Evolutionary conservation across 345 rosid genomes (phyloP).

Genomic region (Orychophragmus violaceus): DNA sequence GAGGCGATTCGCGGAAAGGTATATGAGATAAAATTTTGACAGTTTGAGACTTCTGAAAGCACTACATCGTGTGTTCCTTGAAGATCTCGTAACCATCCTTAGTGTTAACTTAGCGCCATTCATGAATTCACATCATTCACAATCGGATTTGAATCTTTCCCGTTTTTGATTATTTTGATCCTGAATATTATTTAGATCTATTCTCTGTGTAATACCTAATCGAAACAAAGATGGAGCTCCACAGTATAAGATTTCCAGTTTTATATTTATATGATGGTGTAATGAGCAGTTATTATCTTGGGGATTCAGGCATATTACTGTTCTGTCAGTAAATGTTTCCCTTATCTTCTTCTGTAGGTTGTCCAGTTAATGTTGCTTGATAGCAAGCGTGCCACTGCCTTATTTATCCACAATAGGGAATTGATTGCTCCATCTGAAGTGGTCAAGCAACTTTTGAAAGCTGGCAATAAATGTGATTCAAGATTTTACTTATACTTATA

Average conservation of each 20-base stretch:
- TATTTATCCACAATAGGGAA: slow-evolving; percentile 81
- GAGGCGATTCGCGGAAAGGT: slow-evolving; percentile 93
- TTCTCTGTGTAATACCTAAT: not conserved
- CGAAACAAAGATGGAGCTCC: slow-evolving; percentile 1
- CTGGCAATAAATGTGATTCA: slow-evolving; percentile 64
- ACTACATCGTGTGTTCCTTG: not conserved
- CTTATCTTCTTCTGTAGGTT: slow-evolving; percentile 50
- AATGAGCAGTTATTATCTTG: not conserved
- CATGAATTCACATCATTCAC: not conserved
- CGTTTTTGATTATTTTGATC: not conserved
- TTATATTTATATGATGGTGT: not conserved
- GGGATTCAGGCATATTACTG: not conserved
- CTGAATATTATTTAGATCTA: not conserved
- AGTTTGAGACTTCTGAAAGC: slow-evolving; percentile 9
- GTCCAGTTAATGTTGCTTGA: slow-evolving; percentile 88
- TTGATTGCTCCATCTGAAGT: slow-evolving; percentile 81
- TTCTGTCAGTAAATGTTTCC: not conserved
- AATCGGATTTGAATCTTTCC: not conserved
- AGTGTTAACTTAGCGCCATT: not conserved
- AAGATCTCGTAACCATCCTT: not conserved
- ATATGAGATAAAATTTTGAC: slow-evolving; percentile 21
- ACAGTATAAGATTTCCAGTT: not conserved
- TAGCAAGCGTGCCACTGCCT: slow-evolving; percentile 68
- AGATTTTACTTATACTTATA: slow-evolving; percentile 81
- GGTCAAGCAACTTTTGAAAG: slow-evolving; percentile 55